Base-by-base conservation (phyloP, 2,329 filamentous ascomycete species). In the Penicillium fuscoglaucum region DNA sequence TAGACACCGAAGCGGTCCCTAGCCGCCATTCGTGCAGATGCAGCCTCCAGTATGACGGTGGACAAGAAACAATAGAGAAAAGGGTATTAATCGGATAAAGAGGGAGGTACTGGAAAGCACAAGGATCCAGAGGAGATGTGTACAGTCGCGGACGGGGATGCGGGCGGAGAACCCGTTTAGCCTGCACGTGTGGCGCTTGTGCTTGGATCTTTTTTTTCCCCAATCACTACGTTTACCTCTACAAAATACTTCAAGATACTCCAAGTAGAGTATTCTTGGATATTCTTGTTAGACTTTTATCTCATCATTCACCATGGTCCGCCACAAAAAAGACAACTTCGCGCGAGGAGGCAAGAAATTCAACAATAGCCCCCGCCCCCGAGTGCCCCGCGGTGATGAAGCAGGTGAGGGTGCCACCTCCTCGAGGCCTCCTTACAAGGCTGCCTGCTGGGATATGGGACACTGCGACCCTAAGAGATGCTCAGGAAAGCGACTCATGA, bases 381-480 rank as follows among this genome's bases (percentile, higher is more conserved):
- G 82, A 55, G 66, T 68, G 59, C 72, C 82, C 65, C 80, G 78
- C 70, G 72, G 71, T 61, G 72, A 76, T 55, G 77, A 79, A 60
- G 74, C 80, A 41, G 31, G 13, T 54, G 71, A 75, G 19, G 66
- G 69, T 45, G 68, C 66, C 62, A 67, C 59, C 39, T 70, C 70
- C 53, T 66, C 73, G 58, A 74, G 73, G 51, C 78, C 77, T 39
- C 73, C 78, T 24, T 97, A 93, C 84, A 96, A 96, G 78, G 93
- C 95, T 49, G 95, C 93, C 59, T 97, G 93, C 75, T 99, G 95
- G 95, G 95, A 99, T 72, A 83, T 99, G 35, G 93, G 93, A 61
- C 95, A 99, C 79, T 99, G 95, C 80, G 95, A 99, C 72, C 91
- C 93, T 9, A 98, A 97, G 76, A 84, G 93, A 67, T 99, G 95